Base-by-base conservation (phyloP, 805 yeast species). In the Schwanniomyces pseudopolymorphus region DNA sequence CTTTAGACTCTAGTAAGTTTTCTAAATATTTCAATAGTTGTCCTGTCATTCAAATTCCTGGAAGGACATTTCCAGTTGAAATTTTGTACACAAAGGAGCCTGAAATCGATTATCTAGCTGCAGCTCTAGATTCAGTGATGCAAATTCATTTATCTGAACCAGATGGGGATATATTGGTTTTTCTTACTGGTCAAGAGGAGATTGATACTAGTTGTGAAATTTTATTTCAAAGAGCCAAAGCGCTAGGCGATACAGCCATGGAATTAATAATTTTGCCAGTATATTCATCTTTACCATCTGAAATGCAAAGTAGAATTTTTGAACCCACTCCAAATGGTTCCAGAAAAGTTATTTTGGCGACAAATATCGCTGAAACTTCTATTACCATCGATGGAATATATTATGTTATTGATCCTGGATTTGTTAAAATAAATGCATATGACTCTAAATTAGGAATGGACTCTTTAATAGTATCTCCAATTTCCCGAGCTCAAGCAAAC, bases 341-440 rank as follows among this genome's bases (percentile, higher is more conserved):
- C 31, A 70, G 99, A 44, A 94, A 94, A 61, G 96, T 91, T 3
- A 89, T 94, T 7, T 72, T 94, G 46, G 98, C 99, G 0, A 94
- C 99, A 1, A 92, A 92, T 58, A 94, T 92, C 55, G 99, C 98
- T 0, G 99, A 92, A 66, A 94, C 99, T 0, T 92, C 98, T 7
- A 82, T 94, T 57, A 94, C 99, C 3, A 91, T 94, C 49, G 97
- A 92, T 63, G 97, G 97, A 10, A 86, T 94, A 28, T 85, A 77
- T 52, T 94, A 83, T 60, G 99, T 94, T 26, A 80, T 94, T 21
- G 99, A 94, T 60, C 95, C 97, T 0, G 99, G 99, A 0, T 90
- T 87, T 64, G 92, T 91, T 13, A 94, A 94, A 64, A 80, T 91
- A 40, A 91, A 89, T 57, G 88, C 89, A 1, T 92, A 86, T 67